Conservation (phyloP, 345 rosid genomes). For the Microcos paniculata region DNA sequence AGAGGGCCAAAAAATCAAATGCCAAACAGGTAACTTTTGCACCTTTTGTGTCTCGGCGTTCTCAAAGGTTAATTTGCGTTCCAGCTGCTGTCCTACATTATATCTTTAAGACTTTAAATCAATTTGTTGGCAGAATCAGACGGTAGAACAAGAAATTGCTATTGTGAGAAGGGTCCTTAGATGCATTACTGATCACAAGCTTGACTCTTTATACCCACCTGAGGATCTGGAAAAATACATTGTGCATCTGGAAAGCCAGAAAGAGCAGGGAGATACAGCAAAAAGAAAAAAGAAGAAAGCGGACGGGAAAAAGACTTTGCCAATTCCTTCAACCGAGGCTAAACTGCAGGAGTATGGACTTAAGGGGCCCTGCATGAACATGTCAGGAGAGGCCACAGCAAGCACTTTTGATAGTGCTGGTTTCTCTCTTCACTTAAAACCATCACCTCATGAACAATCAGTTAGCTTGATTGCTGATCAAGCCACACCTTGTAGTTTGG, state of each 20-base stretch:
- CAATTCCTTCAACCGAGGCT: not conserved
- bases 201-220: constrained; percentile 18
- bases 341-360: not conserved
- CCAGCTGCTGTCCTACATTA: not conserved
- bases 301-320: not conserved
- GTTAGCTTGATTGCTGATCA: not conserved
- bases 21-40: not conserved
- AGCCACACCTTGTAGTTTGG: not conserved
- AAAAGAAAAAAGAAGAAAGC: constrained; percentile 2
- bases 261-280: not conserved
- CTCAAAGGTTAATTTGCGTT: not conserved
- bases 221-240: constrained; percentile 13
- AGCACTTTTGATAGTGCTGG: not conserved
- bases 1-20: constrained; percentile 17
- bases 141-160: constrained; percentile 23
- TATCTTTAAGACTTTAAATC: not conserved
- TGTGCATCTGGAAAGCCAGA: constrained; percentile 17
- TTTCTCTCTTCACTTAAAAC: not conserved
- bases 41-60: too few species aligned
- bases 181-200: constrained; percentile 30
- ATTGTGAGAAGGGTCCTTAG: constrained; percentile 16
- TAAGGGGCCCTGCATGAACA: not conserved
- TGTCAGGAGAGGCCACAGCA: not conserved
- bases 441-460: not conserved
- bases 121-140: constrained; percentile 26